These are phyloP conservation scores for Halophytophthora batemanensis DNA, from an alignment of 352 stramenopile genomes.

Conservation along the genomic window DNA sequence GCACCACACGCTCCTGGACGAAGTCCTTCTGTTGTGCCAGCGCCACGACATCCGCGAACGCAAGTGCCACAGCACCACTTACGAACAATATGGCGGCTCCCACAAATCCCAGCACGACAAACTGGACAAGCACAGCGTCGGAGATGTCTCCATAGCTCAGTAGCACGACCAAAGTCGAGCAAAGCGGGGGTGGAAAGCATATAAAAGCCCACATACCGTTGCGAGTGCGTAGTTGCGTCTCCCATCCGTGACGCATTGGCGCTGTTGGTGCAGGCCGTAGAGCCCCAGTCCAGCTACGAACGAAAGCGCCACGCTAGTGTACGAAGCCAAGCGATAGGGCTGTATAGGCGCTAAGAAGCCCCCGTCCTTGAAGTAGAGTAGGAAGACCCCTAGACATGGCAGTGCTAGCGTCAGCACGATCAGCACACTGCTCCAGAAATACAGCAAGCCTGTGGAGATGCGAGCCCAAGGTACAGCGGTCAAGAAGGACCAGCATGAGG, in stretches of 20 bases:
- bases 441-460: slow-evolving; percentile 41
- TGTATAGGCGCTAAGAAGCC: slow-evolving; percentile 44
- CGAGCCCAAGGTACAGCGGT: slow-evolving; percentile 19
- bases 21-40: slow-evolving; percentile 32
- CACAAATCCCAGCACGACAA: slow-evolving; percentile 36
- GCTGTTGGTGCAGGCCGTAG: slow-evolving; percentile 52
- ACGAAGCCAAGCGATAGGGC: slow-evolving; percentile 51
- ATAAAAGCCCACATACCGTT: slow-evolving; percentile 24
- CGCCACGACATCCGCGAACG: slow-evolving; percentile 35
- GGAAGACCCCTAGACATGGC: slow-evolving; percentile 52
- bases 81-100: slow-evolving; percentile 43
- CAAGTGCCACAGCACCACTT: slow-evolving; percentile 46
- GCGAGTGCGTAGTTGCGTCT: slow-evolving; percentile 57
- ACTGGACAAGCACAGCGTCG: slow-evolving; percentile 23
- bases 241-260: slow-evolving; percentile 46
- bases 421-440: slow-evolving; percentile 50
- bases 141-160: not conserved
- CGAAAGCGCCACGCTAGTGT: slow-evolving; percentile 37
- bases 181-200: not conserved
- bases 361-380: slow-evolving; percentile 60
- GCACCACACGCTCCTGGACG: slow-evolving; percentile 23
- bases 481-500: not conserved
- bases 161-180: not conserved
- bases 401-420: slow-evolving; percentile 47
- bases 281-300: slow-evolving; percentile 43